Evolutionary conservation across 108 stramenopile species (phyloP), one percentile per base, ranked within the genome.

Genomic region (Nitzschia inconspicua): DNA sequence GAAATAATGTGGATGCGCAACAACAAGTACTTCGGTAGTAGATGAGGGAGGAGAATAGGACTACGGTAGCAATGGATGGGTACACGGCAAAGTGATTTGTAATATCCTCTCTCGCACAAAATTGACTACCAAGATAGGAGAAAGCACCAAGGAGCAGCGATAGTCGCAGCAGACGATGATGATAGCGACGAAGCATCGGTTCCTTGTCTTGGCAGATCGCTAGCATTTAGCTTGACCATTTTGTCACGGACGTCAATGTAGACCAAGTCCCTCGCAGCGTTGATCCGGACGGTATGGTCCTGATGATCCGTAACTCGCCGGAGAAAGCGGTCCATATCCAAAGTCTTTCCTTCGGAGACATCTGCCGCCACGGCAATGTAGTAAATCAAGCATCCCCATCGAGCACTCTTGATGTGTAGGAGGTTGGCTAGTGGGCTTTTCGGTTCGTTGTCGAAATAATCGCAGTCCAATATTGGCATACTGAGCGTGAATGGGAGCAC

Each of bases 311-410:
- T 52, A 5, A 63, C 50, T 5, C 62, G 34, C 0, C 24, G 24
- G 18, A 51, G 24, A 41, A 63, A 63, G 16, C 50, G 48, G 2
- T 63, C 39, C 49, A 63, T 63, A 28, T 63, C 37, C 24, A 63
- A 8, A 5, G 23, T 42, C 36, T 51, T 52, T 4, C 62, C 62
- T 28, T 63, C 49, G 7, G 40, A 19, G 22, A 63, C 62, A 51
- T 63, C 62, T 6, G 50, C 62, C 9, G 60, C 47, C 13, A 61
- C 60, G 3, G 60, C 60, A 46, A 61, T 48, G 47, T 61, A 61
- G 35, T 48, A 61, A 2, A 61, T 35, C 19, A 61, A 30, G 27
- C 62, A 51, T 0, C 62, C 62, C 62, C 62, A 63, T 25, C 62
- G 42, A 28, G 62, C 62, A 51, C 62, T 63, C 39, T 51, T 50